These are phyloP conservation scores for Penicillium fimorum DNA, from an alignment of 495 filamentous ascomycete genomes.

Conservation along the genomic window DNA sequence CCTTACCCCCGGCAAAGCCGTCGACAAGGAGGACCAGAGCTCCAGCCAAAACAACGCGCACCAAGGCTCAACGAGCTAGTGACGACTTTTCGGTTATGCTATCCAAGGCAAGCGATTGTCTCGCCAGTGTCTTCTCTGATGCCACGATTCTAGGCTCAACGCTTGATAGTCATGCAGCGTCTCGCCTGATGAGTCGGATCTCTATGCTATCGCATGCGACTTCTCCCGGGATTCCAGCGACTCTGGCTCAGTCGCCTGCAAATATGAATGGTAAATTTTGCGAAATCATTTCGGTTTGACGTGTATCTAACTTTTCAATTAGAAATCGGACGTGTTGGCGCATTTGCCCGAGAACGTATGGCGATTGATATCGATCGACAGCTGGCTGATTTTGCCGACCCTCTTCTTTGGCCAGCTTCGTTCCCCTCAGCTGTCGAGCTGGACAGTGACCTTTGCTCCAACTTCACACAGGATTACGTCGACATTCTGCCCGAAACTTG, in stretches of 20 bases:
- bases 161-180: slow-evolving; percentile 45
- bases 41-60: slow-evolving; percentile 29
- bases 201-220: slow-evolving; percentile 48
- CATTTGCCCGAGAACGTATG: slow-evolving; percentile 44
- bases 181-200: slow-evolving; percentile 46
- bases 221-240: slow-evolving; percentile 27
- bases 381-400: slow-evolving; percentile 40
- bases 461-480: slow-evolving; percentile 42
- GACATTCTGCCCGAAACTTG: slow-evolving; percentile 75
- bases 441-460: slow-evolving; percentile 29
- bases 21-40: slow-evolving; percentile 29
- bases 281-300: background rate
- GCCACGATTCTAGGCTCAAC: slow-evolving; percentile 45
- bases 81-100: slow-evolving; percentile 45
- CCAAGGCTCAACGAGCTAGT: slow-evolving; percentile 34
- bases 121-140: slow-evolving; percentile 38
- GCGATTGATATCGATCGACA: slow-evolving; percentile 46
- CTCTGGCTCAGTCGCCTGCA: slow-evolving; percentile 40
- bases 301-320: slow-evolving; percentile 14
- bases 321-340: slow-evolving; percentile 49
- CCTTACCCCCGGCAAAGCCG: slow-evolving; percentile 19
- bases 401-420: slow-evolving; percentile 39
- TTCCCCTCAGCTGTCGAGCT: slow-evolving; percentile 19
- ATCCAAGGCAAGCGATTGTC: slow-evolving; percentile 39
- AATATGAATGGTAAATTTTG: slow-evolving; percentile 42